A percentile compares a stretch with the other conserved stretches of the same genome.
phyloP scores from a whole-genome alignment of 225 moss, liverwort and hornwort genomes.

The Rhytidiadelphus loreus region DNA sequence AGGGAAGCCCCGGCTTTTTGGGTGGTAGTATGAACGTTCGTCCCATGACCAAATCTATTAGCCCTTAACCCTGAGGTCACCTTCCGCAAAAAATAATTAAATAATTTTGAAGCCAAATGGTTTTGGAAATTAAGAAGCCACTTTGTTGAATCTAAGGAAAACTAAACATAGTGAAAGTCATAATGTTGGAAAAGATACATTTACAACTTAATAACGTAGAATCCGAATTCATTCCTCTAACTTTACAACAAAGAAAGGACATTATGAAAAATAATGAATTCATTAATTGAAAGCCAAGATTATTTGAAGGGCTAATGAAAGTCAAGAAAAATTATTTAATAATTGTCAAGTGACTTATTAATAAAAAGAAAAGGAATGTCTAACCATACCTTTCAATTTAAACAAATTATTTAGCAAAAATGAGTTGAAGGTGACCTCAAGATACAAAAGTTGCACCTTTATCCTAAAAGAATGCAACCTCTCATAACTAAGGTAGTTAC shows the following conservation, averaged over 20 bases:
- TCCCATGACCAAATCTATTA: neutral
- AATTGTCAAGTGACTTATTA: neutral
- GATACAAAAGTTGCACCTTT: neutral
- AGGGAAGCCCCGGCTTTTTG: too few species aligned
- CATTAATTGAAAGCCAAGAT: neutral
- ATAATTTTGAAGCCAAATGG: neutral
- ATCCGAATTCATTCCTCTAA: neutral
- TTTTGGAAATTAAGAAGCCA: neutral
- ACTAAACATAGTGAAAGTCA: neutral
- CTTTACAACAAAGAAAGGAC: neutral
- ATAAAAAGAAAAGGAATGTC: neutral
- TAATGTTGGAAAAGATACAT: neutral
- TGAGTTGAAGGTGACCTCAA: neutral
- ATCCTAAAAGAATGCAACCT: rapidly evolving
- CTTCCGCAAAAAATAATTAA: neutral
- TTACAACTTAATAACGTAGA: rapidly evolving
- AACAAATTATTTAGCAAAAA: neutral
- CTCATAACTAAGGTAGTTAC: neutral
- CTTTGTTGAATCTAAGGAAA: neutral
- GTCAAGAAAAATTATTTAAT: neutral
- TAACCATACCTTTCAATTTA: rapidly evolving
- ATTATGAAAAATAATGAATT: neutral
- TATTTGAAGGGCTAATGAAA: rapidly evolving
- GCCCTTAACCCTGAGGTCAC: neutral
- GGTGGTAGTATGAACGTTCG: neutral